Percentiles rank a stretch among this genome's conserved stretches.
These are phyloP conservation scores for Pascua sp. DNA, from an alignment of 1,284 basidiomycete species.

Conservation along the genomic window DNA sequence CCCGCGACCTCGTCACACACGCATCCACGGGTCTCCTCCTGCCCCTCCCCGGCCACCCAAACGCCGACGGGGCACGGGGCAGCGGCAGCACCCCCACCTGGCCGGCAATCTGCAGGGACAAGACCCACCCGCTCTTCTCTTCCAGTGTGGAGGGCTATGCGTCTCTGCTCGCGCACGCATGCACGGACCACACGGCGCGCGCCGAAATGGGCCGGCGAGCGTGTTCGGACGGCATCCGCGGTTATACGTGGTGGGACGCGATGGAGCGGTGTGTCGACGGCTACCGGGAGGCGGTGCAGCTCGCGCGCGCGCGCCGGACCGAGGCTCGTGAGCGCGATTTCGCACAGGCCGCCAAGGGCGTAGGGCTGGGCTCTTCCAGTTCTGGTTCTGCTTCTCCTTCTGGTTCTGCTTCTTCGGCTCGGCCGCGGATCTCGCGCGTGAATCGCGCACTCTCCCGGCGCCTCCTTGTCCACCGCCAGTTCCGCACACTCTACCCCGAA, in stretches of 20 bases:
- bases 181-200: constrained; percentile 45
- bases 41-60: constrained; percentile 33
- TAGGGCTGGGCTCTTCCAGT: background rate
- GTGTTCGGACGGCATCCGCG: constrained; percentile 46
- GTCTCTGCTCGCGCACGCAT: constrained; percentile 46
- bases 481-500: background rate
- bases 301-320: constrained; percentile 15
- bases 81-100: constrained; percentile 16
- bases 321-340: background rate
- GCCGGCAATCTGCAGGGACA: constrained; percentile 44
- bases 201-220: constrained; percentile 50
- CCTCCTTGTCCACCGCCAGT: constrained; percentile 16
- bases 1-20: constrained; percentile 56
- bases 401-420: background rate
- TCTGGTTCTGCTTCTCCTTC: background rate
- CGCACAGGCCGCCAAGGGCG: background rate
- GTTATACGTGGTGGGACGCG: constrained; percentile 56
- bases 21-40: constrained; percentile 52
- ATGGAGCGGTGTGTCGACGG: constrained; percentile 57
- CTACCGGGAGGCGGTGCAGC: constrained; percentile 51
- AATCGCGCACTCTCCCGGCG: constrained; percentile 24
- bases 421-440: constrained; percentile 19
- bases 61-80: constrained; percentile 10
- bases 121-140: constrained; percentile 41
- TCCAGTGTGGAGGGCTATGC: constrained; percentile 51